These are phyloP conservation scores for Ceratopteris richardii DNA, from an alignment of 75 land plant species.

Conservation along the genomic window DNA sequence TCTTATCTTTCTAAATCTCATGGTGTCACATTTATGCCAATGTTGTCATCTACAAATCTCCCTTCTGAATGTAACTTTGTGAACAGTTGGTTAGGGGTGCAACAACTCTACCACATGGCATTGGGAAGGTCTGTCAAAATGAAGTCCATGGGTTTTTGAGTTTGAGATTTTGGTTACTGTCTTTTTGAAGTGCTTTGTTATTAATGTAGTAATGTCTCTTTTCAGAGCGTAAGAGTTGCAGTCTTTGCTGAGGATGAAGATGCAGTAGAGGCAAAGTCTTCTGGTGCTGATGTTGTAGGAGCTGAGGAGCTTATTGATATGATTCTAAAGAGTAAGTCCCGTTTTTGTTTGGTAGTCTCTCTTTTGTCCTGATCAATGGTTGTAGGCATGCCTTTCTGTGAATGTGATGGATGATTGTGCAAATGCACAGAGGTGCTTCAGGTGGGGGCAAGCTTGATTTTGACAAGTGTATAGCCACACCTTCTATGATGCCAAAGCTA, in stretches of 20 bases:
- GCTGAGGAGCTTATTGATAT: slow-evolving; percentile 67
- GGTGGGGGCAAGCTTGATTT: slow-evolving; percentile 58
- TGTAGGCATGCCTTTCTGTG: neutral
- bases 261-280: slow-evolving; percentile 83
- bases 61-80: no score
- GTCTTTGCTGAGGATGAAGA: slow-evolving; percentile 90
- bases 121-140: slow-evolving; percentile 71
- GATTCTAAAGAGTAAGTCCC: slow-evolving; percentile 48
- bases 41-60: no score
- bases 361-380: no score
- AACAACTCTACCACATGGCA: slow-evolving; percentile 69
- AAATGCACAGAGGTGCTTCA: slow-evolving; percentile 15
- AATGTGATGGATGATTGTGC: neutral
- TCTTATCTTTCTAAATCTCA: neutral
- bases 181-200: neutral
- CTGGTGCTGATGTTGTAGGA: slow-evolving; percentile 95
- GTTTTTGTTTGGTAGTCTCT: neutral
- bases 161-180: no score
- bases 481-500: slow-evolving; percentile 58
- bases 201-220: neutral
- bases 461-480: slow-evolving; percentile 83
- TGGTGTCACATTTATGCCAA: neutral
- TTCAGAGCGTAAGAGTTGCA: slow-evolving; percentile 70
- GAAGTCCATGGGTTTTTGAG: no score
- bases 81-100: slow-evolving; percentile 75